Conservation (phyloP, 2,329 filamentous ascomycete species). For the Nigrograna mackinnonii region DNA sequence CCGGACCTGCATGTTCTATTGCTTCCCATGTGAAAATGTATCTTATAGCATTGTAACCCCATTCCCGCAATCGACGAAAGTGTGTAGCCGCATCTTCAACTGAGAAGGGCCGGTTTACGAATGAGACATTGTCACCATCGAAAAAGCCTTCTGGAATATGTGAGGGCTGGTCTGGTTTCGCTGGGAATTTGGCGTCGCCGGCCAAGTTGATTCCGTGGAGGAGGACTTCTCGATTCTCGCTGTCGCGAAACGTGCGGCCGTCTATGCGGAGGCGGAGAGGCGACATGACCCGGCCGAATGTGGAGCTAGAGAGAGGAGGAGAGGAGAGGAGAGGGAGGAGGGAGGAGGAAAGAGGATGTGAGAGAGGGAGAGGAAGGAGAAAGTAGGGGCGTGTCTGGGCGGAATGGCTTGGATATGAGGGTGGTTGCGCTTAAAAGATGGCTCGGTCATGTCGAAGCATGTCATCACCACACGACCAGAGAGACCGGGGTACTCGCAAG, state of each 20-base stretch:
- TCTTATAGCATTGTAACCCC: slow-evolving; percentile 93
- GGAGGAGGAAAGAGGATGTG: slow-evolving; percentile 5
- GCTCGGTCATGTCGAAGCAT: too few relatives aligned
- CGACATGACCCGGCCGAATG: slow-evolving; percentile 63
- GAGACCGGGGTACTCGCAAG: background rate
- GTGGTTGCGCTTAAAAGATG: too few relatives aligned
- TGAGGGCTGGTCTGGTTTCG: slow-evolving; percentile 78
- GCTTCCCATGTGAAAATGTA: slow-evolving; percentile 99
- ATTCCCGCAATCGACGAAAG: slow-evolving; percentile 82
- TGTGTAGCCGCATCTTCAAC: slow-evolving; percentile 82
- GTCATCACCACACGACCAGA: background rate
- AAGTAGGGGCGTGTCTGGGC: too few relatives aligned
- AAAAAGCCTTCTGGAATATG: slow-evolving; percentile 81
- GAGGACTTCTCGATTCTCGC: slow-evolving; percentile 79
- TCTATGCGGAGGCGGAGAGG: slow-evolving; percentile 80
- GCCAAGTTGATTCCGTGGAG: slow-evolving; percentile 94
- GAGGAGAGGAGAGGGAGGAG: slow-evolving; percentile 5
- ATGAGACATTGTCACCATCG: slow-evolving; percentile 88
- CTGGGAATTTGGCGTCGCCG: slow-evolving; percentile 87
- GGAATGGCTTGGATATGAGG: too few relatives aligned
- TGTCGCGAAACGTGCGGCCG: slow-evolving; percentile 81
- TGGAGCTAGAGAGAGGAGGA: background rate
- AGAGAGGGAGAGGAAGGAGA: background rate
- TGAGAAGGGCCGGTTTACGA: slow-evolving; percentile 82
- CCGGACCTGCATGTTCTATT: slow-evolving; percentile 90